Percentiles rank a stretch among this genome's conserved stretches.
phyloP scores from a whole-genome alignment of 768 basidiomycete species.

The Cyclocybe cylindracea region DNA sequence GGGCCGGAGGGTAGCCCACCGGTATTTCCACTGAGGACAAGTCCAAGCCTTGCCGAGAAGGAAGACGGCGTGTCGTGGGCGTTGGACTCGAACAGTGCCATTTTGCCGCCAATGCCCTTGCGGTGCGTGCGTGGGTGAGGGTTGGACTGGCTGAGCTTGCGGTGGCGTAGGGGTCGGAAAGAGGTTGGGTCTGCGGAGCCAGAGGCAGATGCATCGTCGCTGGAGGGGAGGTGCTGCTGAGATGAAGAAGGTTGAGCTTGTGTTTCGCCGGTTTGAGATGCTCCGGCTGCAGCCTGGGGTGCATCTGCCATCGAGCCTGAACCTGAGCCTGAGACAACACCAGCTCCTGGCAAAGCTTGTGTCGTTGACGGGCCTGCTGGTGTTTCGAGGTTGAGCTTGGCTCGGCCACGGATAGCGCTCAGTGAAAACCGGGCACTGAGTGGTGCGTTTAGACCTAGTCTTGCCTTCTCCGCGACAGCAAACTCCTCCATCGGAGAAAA shows the following conservation, averaged over 20 bases:
- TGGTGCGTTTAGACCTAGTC: conserved; percentile 58
- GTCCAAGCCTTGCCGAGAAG: conserved; percentile 41
- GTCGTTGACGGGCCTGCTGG: conserved; percentile 7
- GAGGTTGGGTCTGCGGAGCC: conserved; percentile 20
- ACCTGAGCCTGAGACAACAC: too few relatives aligned
- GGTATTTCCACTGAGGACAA: conserved; percentile 20
- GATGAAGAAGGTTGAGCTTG: too few relatives aligned
- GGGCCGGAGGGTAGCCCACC: conserved; percentile 15
- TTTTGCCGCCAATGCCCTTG: conserved; percentile 72
- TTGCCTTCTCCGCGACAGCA: conserved; percentile 66
- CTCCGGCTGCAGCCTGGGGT: background rate
- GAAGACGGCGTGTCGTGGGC: conserved; percentile 49
- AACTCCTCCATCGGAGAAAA: conserved; percentile 79
- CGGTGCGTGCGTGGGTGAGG: conserved; percentile 62
- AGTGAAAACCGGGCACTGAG: conserved; percentile 38
- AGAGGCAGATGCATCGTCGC: too few relatives aligned
- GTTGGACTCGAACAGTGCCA: conserved; percentile 84
- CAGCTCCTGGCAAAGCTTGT: background rate
- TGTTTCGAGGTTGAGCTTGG: conserved; percentile 5
- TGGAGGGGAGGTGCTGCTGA: too few relatives aligned
- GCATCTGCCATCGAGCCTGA: too few relatives aligned
- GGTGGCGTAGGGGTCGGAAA: conserved; percentile 57
- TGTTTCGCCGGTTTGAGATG: background rate
- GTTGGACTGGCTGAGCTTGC: conserved; percentile 86
- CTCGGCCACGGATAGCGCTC: conserved; percentile 15